Percentiles rank a stretch among this genome's conserved stretches.
phyloP scores from a whole-genome alignment of 768 basidiomycete species.

The Tephrocybe rancida region DNA sequence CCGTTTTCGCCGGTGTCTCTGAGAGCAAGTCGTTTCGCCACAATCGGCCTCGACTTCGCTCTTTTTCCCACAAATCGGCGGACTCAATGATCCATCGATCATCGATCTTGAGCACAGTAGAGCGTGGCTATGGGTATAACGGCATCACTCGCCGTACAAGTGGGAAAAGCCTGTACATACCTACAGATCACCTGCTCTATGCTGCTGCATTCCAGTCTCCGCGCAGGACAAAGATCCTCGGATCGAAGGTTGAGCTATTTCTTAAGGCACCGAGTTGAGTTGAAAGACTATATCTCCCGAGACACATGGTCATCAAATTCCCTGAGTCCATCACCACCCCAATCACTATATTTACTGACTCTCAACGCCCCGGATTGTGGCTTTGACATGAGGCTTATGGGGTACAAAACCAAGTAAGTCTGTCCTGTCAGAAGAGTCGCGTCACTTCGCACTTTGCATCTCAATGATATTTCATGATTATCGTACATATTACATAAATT shows the following conservation, averaged over 20 bases:
- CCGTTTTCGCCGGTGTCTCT: neutral
- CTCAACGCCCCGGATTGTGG: neutral
- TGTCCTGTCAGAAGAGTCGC: conserved; percentile 10
- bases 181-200: neutral
- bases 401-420: conserved; percentile 22
- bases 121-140: neutral
- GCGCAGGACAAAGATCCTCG: neutral
- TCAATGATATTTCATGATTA: conserved; percentile 7
- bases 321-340: conserved; percentile 15
- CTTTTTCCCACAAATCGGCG: neutral
- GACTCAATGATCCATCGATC: conserved; percentile 2
- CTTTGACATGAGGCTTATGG: conserved; percentile 32
- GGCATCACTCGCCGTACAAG: neutral
- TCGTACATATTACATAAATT: conserved; percentile 1
- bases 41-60: no score
- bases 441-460: conserved; percentile 6
- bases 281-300: conserved; percentile 4
- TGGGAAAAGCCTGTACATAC: neutral
- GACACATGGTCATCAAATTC: conserved; percentile 2
- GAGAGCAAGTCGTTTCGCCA: no score
- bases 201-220: neutral
- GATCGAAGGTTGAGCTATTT: neutral
- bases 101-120: neutral
- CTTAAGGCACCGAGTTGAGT: neutral
- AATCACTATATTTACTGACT: conserved; percentile 1